Evolutionary conservation across 345 rosid genomes (phyloP).

Genomic region (Nephelium lappaceum): DNA sequence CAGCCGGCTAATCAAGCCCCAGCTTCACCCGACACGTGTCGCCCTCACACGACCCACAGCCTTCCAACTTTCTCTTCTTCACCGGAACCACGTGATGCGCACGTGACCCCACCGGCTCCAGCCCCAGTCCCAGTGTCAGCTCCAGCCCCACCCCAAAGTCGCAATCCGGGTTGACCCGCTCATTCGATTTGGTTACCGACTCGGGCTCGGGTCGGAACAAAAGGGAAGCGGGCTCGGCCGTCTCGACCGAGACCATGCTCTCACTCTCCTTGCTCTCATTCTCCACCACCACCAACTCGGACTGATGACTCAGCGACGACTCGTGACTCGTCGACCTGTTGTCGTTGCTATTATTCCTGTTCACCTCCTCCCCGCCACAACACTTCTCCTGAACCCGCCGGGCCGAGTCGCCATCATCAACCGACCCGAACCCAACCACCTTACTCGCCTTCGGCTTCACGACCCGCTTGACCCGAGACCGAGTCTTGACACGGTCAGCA

Average conservation of each 20-base stretch:
- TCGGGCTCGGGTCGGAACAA: constrained; percentile 39
- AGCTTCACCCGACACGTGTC: constrained; percentile 63
- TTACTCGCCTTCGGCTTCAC: constrained; percentile 35
- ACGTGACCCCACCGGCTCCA: constrained; percentile 52
- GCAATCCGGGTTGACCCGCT: background rate
- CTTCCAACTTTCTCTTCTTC: constrained; percentile 65
- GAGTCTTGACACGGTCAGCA: constrained; percentile 40
- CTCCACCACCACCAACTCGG: constrained; percentile 63
- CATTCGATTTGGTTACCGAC: constrained; percentile 14
- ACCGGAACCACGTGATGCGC: constrained; percentile 65
- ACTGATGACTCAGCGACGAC: constrained; percentile 88
- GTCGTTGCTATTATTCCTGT: background rate
- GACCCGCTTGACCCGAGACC: constrained; percentile 54
- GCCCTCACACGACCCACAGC: constrained; percentile 30
- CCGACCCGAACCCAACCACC: background rate
- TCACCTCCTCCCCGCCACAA: constrained; percentile 32
- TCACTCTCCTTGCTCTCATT: constrained; percentile 65
- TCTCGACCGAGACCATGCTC: constrained; percentile 70
- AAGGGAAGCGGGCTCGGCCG: constrained; percentile 40
- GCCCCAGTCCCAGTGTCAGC: constrained; percentile 54
- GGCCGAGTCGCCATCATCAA: background rate
- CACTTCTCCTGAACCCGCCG: constrained; percentile 1
- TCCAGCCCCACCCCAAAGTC: constrained; percentile 58
- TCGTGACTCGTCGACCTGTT: constrained; percentile 73
- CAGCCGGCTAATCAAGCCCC: constrained; percentile 48